Percentiles rank a stretch among this genome's conserved stretches.
These are phyloP conservation scores for Psidium friedrichsthalianum DNA, from an alignment of 345 rosid species.

Conservation along the genomic window DNA sequence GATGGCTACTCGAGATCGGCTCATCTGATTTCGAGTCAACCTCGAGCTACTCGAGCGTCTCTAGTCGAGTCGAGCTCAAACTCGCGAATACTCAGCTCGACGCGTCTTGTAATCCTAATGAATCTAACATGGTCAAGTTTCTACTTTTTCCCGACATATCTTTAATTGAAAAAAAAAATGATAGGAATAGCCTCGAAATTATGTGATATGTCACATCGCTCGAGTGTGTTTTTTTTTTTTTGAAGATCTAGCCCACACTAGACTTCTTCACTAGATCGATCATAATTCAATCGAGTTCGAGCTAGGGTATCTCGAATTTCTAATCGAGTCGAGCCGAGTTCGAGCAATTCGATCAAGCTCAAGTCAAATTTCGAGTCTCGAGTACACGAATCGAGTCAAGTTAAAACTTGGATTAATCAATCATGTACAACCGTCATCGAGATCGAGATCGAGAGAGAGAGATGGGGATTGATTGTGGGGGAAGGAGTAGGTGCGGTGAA, in stretches of 20 bases:
- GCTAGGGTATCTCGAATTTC: not conserved
- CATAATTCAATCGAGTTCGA: rapidly evolving
- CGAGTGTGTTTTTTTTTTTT: not conserved
- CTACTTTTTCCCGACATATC: not conserved
- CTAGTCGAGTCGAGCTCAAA: not conserved
- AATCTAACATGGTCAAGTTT: not conserved
- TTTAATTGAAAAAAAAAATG: not conserved
- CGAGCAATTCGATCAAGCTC: not conserved
- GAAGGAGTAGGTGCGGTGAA: not conserved
- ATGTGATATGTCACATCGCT: not conserved
- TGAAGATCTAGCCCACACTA: not conserved
- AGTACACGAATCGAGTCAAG: not conserved
- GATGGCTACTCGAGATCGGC: not conserved
- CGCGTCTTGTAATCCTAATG: not conserved
- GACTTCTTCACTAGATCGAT: not conserved
- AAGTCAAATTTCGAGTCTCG: not conserved
- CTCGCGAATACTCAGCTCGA: not conserved
- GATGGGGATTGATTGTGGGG: not conserved
- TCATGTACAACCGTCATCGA: not conserved
- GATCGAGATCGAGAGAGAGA: not conserved
- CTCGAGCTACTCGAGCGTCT: not conserved
- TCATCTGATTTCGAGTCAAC: not conserved
- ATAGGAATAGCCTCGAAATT: not conserved
- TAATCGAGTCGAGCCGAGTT: rapidly evolving
- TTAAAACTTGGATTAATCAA: not conserved